Conservation (phyloP, 352 stramenopile genomes). For the Pythium scleroteichum region DNA sequence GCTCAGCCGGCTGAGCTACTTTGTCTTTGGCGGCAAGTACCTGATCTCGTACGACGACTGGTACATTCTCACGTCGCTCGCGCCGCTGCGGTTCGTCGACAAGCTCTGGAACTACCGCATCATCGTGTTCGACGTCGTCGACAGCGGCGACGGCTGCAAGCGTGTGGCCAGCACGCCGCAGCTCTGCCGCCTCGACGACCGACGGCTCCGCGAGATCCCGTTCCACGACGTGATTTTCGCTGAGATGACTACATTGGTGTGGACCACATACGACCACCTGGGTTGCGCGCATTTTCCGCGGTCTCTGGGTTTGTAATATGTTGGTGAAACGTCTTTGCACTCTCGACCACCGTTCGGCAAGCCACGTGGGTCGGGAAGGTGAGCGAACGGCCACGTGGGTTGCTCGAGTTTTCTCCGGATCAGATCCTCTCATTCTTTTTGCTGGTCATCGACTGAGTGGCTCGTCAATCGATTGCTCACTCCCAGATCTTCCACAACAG, state of each 20-base stretch:
- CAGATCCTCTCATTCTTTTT: background rate
- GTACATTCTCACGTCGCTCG: conserved; percentile 14
- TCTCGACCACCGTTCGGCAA: background rate
- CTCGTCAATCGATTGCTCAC: background rate
- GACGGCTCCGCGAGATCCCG: conserved; percentile 1
- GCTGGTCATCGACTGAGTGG: background rate
- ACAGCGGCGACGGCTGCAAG: background rate
- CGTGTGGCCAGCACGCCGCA: background rate
- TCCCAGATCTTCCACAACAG: background rate
- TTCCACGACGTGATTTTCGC: conserved; percentile 7
- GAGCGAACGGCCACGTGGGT: too few relatives aligned
- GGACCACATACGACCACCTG: background rate
- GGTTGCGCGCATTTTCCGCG: background rate
- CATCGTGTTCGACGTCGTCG: conserved; percentile 3
- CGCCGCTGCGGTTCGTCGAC: conserved; percentile 2
- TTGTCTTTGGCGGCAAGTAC: conserved; percentile 12
- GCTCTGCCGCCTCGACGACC: conserved; percentile 6
- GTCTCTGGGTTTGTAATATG: background rate
- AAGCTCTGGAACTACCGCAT: conserved; percentile 21
- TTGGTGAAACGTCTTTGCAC: background rate
- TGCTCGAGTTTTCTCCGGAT: background rate
- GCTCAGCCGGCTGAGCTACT: conserved; percentile 9
- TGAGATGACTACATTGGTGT: conserved; percentile 3
- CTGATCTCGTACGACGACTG: conserved; percentile 19
- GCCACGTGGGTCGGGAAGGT: too few relatives aligned